Evolutionary conservation across 2,329 filamentous ascomycete species (phyloP).

Genomic region (Corynespora cassiicola): DNA sequence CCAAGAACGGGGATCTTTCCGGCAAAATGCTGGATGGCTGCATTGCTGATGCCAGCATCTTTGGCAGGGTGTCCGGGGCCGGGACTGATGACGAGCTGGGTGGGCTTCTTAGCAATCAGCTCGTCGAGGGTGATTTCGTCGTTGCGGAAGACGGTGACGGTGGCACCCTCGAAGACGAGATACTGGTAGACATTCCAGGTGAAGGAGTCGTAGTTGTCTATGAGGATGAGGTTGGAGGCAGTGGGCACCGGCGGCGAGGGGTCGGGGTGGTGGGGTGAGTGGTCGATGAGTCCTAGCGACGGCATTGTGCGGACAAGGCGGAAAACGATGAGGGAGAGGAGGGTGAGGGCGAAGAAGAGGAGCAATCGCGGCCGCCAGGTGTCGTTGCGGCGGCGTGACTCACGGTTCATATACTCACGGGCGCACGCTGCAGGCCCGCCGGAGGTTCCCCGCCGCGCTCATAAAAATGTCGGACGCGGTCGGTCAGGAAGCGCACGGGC

Average conservation of each 20-base stretch:
- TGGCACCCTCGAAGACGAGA: conserved; percentile 92
- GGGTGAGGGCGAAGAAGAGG: not conserved
- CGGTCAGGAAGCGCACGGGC: conserved; percentile 6
- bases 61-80: conserved; percentile 91
- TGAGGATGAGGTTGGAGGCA: conserved; percentile 89
- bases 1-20: conserved; percentile 95
- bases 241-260: conserved; percentile 75
- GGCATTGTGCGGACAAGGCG: conserved; percentile 44
- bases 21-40: conserved; percentile 87
- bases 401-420: conserved; percentile 2
- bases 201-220: conserved; percentile 99
- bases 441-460: conserved; percentile 10
- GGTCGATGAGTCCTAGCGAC: conserved; percentile 67
- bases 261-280: conserved; percentile 85
- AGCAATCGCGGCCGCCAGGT: not conserved
- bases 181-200: conserved; percentile 99
- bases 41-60: conserved; percentile 92
- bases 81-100: conserved; percentile 92
- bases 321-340: conserved; percentile 1
- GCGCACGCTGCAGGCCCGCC: not conserved
- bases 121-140: conserved; percentile 89
- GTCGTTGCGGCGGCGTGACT: too few species aligned
- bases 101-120: conserved; percentile 82
- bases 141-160: conserved; percentile 88
- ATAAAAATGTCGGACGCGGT: conserved; percentile 1